A percentile compares a stretch with the other conserved stretches of the same genome.
Conservation (phyloP, 768 basidiomycete genomes). For the Phaeotremella skinneri region DNA sequence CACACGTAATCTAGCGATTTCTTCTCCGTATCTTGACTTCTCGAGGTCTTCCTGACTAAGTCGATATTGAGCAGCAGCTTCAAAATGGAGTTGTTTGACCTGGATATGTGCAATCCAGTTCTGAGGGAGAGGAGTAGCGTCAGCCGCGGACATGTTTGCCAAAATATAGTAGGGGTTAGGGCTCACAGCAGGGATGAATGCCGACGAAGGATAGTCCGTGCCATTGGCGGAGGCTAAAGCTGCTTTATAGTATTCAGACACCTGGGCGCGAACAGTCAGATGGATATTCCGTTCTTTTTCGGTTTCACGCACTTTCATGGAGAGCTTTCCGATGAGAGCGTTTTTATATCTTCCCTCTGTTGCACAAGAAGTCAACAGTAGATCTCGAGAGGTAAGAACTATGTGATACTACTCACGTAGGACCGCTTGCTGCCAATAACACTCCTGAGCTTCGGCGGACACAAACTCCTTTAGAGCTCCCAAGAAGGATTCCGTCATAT, state of each 20-base stretch:
- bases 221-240: constrained; percentile 52
- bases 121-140: constrained; percentile 54
- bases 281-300: too few species aligned
- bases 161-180: too few species aligned
- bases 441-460: constrained; percentile 94
- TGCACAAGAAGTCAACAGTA: not conserved
- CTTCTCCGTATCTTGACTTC: constrained; percentile 72
- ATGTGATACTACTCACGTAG: constrained; percentile 59
- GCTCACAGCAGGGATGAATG: constrained; percentile 49
- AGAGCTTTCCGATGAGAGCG: constrained; percentile 75
- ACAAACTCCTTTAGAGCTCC: constrained; percentile 69
- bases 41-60: constrained; percentile 84
- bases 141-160: too few species aligned
- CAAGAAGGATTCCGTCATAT: constrained; percentile 65
- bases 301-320: constrained; percentile 60
- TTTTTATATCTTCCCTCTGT: constrained; percentile 69
- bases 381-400: not conserved
- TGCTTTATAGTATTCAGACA: constrained; percentile 64
- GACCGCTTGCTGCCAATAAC: constrained; percentile 89
- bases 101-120: constrained; percentile 77
- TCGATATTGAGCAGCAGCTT: constrained; percentile 81
- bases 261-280: constrained; percentile 15
- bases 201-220: constrained; percentile 39
- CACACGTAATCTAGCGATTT: constrained; percentile 71
- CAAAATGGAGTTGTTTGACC: constrained; percentile 79